A percentile compares a stretch with the other conserved stretches of the same genome.
These are phyloP conservation scores for Pythium angustatum DNA, from an alignment of 352 stramenopile species.

Conservation along the genomic window DNA sequence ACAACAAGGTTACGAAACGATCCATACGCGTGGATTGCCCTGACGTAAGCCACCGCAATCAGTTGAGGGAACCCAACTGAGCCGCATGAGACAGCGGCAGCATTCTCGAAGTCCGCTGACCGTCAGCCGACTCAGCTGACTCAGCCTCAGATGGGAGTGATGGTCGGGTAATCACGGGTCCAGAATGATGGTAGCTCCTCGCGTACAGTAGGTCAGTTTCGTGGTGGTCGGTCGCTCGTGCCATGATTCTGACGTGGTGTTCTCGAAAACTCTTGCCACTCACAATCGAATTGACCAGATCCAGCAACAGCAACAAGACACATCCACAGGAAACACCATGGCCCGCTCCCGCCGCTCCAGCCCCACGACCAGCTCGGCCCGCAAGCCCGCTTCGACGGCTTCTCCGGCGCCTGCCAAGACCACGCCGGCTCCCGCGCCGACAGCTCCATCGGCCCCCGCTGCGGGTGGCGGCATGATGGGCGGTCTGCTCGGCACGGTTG, in stretches of 20 bases:
- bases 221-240: not conserved
- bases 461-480: constrained; percentile 82
- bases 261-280: not conserved
- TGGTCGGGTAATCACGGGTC: constrained; percentile 14
- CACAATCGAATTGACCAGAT: constrained; percentile 15
- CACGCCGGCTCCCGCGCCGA: constrained; percentile 35
- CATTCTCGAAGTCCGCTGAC: constrained; percentile 20
- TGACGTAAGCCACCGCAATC: too few relatives aligned
- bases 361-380: constrained; percentile 34
- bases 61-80: not conserved
- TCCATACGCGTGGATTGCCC: not conserved
- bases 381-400: constrained; percentile 38
- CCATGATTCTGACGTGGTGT: constrained; percentile 14
- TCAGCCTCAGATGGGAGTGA: constrained; percentile 12
- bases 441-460: constrained; percentile 30
- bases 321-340: constrained; percentile 40
- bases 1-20: too few relatives aligned
- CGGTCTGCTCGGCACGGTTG: constrained; percentile 93
- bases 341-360: constrained; percentile 65
- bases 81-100: not conserved
- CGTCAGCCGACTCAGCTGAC: constrained; percentile 6
- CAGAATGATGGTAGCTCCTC: constrained; percentile 23
- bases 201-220: constrained; percentile 1
- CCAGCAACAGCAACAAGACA: constrained; percentile 2
- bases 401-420: constrained; percentile 32